These are phyloP conservation scores for Phycomyces blakesleeanus DNA, from an alignment of 192 early-diverging fungal species.

Conservation along the genomic window DNA sequence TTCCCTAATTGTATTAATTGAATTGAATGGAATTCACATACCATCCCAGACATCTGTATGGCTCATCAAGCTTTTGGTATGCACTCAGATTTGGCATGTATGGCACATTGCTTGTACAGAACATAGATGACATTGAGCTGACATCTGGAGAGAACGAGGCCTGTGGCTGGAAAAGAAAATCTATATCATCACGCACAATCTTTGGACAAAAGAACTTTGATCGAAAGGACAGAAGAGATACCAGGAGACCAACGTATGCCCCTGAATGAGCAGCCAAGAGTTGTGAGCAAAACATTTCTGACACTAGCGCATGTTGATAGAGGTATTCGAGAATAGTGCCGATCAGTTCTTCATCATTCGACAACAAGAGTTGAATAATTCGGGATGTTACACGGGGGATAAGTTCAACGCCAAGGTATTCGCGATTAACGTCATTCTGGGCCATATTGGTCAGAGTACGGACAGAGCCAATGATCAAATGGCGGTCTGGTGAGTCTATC, in stretches of 20 bases:
- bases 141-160: background rate
- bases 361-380: constrained; percentile 50
- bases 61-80: constrained; percentile 48
- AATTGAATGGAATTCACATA: constrained; percentile 7
- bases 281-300: background rate
- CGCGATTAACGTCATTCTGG: constrained; percentile 35
- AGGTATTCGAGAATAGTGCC: constrained; percentile 60
- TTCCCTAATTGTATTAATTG: background rate
- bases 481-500: constrained; percentile 50
- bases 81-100: constrained; percentile 24
- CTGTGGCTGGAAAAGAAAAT: background rate
- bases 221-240: constrained; percentile 1
- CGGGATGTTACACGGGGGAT: constrained; percentile 40
- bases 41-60: constrained; percentile 56
- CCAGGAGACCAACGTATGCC: constrained; percentile 3
- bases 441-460: constrained; percentile 52
- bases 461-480: constrained; percentile 51
- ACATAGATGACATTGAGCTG: background rate
- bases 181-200: background rate
- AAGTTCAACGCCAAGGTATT: background rate
- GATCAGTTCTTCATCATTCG: constrained; percentile 58
- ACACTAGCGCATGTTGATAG: constrained; percentile 37
- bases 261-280: background rate
- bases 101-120: constrained; percentile 2
- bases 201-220: constrained; percentile 16